phyloP scores from a whole-genome alignment of 2,329 filamentous ascomycete species.

The Calonectria pteridis region DNA sequence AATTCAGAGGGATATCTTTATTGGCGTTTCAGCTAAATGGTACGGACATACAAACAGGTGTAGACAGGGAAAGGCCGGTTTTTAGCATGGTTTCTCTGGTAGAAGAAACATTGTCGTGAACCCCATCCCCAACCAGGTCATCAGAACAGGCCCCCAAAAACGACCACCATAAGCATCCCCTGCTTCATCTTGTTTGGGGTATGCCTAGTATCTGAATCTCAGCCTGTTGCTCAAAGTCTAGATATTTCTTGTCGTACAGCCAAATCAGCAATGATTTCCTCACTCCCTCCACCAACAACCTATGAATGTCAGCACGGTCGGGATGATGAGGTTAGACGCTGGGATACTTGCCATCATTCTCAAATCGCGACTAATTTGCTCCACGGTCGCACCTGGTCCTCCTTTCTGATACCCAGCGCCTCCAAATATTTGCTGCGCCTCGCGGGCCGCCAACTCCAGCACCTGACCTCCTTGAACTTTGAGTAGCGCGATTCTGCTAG shows the following conservation, averaged over 20 bases:
- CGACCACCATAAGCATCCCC: no score
- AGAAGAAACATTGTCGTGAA: no score
- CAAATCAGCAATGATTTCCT: constrained; percentile 66
- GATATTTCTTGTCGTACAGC: constrained; percentile 60
- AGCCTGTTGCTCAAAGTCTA: neutral
- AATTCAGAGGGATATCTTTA: no score
- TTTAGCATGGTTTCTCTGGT: no score
- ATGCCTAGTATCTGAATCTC: no score
- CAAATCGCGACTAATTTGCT: constrained; percentile 66
- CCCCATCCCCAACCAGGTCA: no score
- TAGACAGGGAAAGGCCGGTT: no score
- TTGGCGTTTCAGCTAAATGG: no score
- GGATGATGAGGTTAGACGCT: neutral
- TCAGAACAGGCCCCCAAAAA: no score
- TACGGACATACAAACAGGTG: no score
- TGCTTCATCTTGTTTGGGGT: no score
- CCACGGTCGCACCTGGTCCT: constrained; percentile 61
- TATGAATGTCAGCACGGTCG: constrained; percentile 25
- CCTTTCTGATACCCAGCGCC: constrained; percentile 63
- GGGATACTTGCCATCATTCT: constrained; percentile 39
- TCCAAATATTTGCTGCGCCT: constrained; percentile 67
- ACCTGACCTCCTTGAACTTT: constrained; percentile 55
- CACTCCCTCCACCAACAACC: constrained; percentile 66
- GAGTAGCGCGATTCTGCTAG: neutral
- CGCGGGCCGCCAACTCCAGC: constrained; percentile 62